A percentile compares a stretch with the other conserved stretches of the same genome.
Evolutionary conservation across 176 grass and related monocot genomes (phyloP).

Genomic region (Eragrostis curvula): DNA sequence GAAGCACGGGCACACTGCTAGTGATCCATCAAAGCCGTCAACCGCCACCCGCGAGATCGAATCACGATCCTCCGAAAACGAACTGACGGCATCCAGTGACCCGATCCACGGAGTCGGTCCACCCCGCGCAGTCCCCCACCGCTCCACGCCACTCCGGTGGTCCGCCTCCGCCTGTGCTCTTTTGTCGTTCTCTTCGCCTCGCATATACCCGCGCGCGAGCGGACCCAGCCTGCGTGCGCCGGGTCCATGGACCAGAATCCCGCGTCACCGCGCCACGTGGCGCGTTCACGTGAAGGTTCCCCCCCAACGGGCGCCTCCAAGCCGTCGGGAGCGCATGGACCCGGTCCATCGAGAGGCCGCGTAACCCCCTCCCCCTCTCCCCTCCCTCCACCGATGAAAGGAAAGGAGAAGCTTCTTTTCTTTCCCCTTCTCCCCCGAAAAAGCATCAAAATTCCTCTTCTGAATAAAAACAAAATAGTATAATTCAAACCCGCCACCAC

Average conservation of each 20-base stretch:
- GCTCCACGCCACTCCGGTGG: neutral
- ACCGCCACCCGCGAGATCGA: neutral
- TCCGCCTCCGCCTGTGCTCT: neutral
- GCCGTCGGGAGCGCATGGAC: neutral
- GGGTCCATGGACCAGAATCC: neutral
- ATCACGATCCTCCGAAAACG: neutral
- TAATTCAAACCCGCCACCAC: slow-evolving; percentile 20
- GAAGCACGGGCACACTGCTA: no score
- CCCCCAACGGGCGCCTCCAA: neutral
- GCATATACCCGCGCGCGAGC: neutral
- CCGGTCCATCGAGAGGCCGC: neutral
- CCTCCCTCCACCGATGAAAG: slow-evolving; percentile 17
- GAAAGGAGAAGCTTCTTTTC: slow-evolving; percentile 54
- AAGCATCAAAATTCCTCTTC: slow-evolving; percentile 14
- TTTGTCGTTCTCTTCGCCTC: neutral
- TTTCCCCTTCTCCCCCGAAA: neutral
- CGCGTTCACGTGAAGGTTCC: neutral
- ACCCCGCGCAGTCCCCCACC: neutral
- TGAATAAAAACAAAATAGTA: neutral
- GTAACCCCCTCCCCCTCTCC: neutral
- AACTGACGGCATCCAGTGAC: neutral
- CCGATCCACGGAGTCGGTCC: neutral
- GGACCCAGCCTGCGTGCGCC: neutral
- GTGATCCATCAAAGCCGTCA: neutral
- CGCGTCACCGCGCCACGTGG: neutral